Evolutionary conservation across 1,139 yeast species (phyloP).

Genomic region (Yarrowia galli): DNA sequence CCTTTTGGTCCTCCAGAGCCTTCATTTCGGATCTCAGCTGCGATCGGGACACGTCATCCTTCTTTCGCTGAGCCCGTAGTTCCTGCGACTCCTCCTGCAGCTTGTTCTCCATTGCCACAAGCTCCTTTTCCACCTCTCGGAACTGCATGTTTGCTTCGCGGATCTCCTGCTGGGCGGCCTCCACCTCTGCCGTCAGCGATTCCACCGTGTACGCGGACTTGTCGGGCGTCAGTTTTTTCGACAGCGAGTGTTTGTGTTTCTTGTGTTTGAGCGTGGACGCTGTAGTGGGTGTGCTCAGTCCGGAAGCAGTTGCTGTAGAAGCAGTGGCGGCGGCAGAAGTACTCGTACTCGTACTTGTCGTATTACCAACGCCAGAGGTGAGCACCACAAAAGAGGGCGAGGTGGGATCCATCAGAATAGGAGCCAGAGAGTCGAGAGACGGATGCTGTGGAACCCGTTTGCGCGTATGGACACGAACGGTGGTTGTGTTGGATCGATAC

Average conservation of each 20-base stretch:
- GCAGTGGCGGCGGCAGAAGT: no score
- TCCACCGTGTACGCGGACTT: slow-evolving; percentile 54
- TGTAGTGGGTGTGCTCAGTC: background rate
- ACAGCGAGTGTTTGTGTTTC: slow-evolving; percentile 1
- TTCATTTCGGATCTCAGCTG: slow-evolving; percentile 59
- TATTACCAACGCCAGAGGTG: background rate
- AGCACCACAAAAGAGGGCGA: slow-evolving; percentile 1
- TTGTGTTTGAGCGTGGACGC: background rate
- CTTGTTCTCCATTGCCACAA: slow-evolving; percentile 53
- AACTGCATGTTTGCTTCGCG: slow-evolving; percentile 55
- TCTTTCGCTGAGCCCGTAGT: slow-evolving; percentile 55
- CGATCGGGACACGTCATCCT: slow-evolving; percentile 59
- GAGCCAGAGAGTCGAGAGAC: slow-evolving; percentile 24
- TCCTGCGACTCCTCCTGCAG: slow-evolving; percentile 55
- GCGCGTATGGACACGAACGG: slow-evolving; percentile 47
- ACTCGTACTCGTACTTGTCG: background rate
- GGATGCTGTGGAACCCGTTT: slow-evolving; percentile 17
- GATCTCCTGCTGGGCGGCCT: slow-evolving; percentile 59
- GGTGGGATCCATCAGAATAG: background rate
- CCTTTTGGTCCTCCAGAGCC: slow-evolving; percentile 55
- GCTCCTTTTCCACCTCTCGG: slow-evolving; percentile 54
- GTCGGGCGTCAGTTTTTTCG: slow-evolving; percentile 7
- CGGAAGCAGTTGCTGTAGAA: background rate
- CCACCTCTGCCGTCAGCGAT: slow-evolving; percentile 59
- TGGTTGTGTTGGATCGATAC: slow-evolving; percentile 48